A percentile compares a stretch with the other conserved stretches of the same genome.
phyloP scores from a whole-genome alignment of 768 basidiomycete genomes.

The Pleurotus eryngii region DNA sequence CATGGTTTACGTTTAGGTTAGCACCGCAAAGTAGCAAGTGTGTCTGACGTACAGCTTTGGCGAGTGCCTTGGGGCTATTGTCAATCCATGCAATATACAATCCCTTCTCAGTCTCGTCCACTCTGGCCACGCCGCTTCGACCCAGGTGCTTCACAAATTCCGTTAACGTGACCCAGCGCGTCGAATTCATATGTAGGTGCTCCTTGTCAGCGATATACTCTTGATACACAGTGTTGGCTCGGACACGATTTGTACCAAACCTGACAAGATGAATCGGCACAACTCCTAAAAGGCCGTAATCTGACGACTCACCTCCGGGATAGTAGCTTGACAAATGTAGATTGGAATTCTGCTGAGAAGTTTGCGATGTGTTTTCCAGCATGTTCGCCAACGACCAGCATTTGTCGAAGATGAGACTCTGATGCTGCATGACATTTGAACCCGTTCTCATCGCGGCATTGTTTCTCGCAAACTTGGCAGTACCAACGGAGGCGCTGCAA shows the following conservation, averaged over 20 bases:
- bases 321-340: conserved; percentile 87
- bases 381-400: conserved; percentile 95
- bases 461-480: conserved; percentile 99
- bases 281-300: neutral
- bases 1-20: conserved; percentile 10
- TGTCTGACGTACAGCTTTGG: conserved; percentile 64
- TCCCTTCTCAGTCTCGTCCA: conserved; percentile 98
- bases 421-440: conserved; percentile 94
- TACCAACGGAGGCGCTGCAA: conserved; percentile 96
- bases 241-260: conserved; percentile 92
- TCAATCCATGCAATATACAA: conserved; percentile 99
- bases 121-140: conserved; percentile 78
- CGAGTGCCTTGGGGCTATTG: conserved; percentile 90
- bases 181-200: conserved; percentile 98
- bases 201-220: conserved; percentile 94
- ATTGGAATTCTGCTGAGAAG: conserved; percentile 86
- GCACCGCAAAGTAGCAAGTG: neutral
- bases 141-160: conserved; percentile 93
- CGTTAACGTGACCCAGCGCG: conserved; percentile 96
- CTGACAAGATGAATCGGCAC: conserved; percentile 29
- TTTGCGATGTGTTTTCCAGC: conserved; percentile 90
- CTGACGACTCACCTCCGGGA: conserved; percentile 65
- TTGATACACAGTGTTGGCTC: conserved; percentile 94
- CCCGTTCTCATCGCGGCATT: conserved; percentile 98
- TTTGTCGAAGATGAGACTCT: conserved; percentile 90